Percentiles rank a stretch among this genome's conserved stretches.
These are phyloP conservation scores for Acacia confusa DNA, from an alignment of 306 rosid genomes.

Conservation along the genomic window DNA sequence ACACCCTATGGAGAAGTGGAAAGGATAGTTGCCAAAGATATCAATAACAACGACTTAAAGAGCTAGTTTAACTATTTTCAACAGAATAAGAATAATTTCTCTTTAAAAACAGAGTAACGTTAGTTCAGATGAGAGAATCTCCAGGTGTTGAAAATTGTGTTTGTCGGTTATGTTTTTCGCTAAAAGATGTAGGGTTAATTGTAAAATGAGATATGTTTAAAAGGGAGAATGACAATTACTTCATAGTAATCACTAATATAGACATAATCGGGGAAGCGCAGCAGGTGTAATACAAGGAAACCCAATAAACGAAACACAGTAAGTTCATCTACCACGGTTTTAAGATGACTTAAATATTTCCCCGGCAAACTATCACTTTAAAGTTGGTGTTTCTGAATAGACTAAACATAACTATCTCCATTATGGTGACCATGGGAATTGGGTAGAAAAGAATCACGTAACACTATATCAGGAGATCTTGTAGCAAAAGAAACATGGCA, in stretches of 20 bases:
- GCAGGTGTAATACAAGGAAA: conserved; percentile 23
- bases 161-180: not conserved
- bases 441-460: not conserved
- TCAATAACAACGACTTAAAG: not conserved
- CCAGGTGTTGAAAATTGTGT: conserved; percentile 16
- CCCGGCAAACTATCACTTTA: not conserved
- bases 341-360: conserved; percentile 18
- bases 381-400: conserved; percentile 12
- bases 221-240: conserved; percentile 18
- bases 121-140: conserved; percentile 11
- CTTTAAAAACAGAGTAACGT: not conserved
- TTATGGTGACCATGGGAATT: not conserved
- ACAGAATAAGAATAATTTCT: conserved; percentile 1
- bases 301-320: conserved; percentile 5
- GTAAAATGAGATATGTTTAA: conserved; percentile 11
- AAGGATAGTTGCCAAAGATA: not conserved
- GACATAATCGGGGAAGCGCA: conserved; percentile 18
- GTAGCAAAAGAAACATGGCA: conserved; percentile 11
- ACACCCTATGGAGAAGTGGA: not conserved
- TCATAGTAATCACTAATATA: conserved; percentile 15
- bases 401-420: conserved; percentile 13
- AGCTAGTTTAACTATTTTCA: conserved; percentile 3
- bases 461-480: not conserved
- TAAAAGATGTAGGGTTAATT: conserved; percentile 13
- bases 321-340: conserved; percentile 3